Evolutionary conservation across 345 rosid genomes (phyloP).

Genomic region (Acer negundo): DNA sequence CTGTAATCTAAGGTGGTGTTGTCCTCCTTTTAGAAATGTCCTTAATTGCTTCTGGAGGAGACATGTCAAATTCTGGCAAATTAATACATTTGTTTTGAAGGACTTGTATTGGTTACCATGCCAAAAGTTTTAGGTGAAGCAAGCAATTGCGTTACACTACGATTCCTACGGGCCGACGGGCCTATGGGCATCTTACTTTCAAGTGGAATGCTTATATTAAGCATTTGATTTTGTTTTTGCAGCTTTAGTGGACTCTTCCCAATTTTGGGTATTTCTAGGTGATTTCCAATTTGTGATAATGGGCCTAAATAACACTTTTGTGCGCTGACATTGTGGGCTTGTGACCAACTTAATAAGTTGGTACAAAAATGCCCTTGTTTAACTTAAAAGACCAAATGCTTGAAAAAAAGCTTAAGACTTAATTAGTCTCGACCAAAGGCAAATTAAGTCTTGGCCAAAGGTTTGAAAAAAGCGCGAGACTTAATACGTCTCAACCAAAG

Average conservation of each 20-base stretch:
- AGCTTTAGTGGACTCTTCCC: background rate
- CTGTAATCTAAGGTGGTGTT: background rate
- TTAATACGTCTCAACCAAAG: too few species aligned
- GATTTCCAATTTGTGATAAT: background rate
- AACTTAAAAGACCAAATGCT: too few species aligned
- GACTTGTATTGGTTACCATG: background rate
- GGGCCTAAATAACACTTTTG: too few species aligned
- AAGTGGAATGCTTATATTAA: background rate
- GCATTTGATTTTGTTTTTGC: background rate
- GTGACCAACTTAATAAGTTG: too few species aligned
- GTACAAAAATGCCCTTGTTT: too few species aligned
- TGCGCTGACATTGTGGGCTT: too few species aligned
- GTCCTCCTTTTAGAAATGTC: background rate
- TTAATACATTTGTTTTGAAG: background rate
- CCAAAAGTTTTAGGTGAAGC: background rate
- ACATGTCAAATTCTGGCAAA: background rate
- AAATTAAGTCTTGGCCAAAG: too few species aligned
- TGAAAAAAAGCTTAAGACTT: too few species aligned
- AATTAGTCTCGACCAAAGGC: too few species aligned
- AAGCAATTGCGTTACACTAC: background rate
- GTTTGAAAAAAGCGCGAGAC: too few species aligned
- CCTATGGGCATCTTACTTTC: background rate
- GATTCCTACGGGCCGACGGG: background rate
- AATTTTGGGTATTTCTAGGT: background rate
- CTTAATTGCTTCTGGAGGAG: background rate